Evolutionary conservation across 2,329 filamentous ascomycete species (phyloP).

Genomic region (Cercospora canescens): DNA sequence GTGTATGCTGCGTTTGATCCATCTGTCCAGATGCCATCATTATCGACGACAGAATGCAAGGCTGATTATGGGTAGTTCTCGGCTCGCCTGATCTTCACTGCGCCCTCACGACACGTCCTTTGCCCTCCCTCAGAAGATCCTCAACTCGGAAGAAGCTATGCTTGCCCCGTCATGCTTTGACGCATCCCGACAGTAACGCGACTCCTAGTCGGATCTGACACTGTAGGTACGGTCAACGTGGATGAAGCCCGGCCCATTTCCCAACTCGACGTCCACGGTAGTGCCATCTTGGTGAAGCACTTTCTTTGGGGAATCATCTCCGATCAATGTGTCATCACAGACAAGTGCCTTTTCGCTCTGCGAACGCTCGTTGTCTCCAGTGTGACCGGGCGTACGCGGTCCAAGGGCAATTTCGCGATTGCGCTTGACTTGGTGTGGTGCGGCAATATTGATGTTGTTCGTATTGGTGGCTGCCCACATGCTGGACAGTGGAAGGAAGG

Average conservation of each 20-base stretch:
- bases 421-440: conserved; percentile 23
- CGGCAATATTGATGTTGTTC: conserved; percentile 29
- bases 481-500: conserved; percentile 66
- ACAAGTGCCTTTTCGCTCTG: conserved; percentile 27
- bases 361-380: conserved; percentile 8
- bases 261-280: conserved; percentile 28
- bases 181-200: neutral
- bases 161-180: conserved; percentile 8
- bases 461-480: conserved; percentile 60
- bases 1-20: neutral
- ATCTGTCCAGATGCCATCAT: neutral
- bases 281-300: conserved; percentile 17
- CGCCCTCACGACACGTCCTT: neutral
- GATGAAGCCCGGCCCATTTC: conserved; percentile 24
- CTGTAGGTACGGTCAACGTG: conserved; percentile 27
- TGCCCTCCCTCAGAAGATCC: conserved; percentile 3
- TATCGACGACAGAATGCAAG: conserved; percentile 7
- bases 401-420: conserved; percentile 15
- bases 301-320: conserved; percentile 18
- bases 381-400: conserved; percentile 16
- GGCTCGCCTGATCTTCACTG: neutral
- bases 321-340: conserved; percentile 26
- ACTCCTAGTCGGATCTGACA: conserved; percentile 24
- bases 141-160: conserved; percentile 13
- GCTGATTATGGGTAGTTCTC: conserved; percentile 13